Base-by-base conservation (phyloP, 192 early-diverging fungal species). In the Backusella psychrophila region DNA sequence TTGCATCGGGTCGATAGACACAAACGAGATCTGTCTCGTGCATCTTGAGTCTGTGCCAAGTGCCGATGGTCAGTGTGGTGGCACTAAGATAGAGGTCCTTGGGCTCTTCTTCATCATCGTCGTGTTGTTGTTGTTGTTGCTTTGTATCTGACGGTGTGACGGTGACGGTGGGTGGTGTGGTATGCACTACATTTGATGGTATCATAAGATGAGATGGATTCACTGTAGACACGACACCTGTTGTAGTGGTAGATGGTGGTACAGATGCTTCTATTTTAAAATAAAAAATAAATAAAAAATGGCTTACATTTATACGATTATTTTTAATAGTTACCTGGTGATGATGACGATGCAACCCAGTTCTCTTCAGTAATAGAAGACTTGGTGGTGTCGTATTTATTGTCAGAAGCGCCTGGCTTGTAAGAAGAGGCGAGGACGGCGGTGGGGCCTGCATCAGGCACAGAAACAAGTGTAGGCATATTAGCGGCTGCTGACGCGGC, bases 41-140 rank as follows among this genome's bases (percentile, higher is more conserved):
- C 42, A 83, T 33, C 41, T 82, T 88, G 66, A 91, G 86, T 38
- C 90, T 82, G 66, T 88, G 85, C 90, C 90, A 91, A 2, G 88
- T 87, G 56, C 90, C 90, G 52, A 91, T 90, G 6, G 87, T 84
- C 8, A 91, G 76, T 23, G 88, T 89, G 52, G 89, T 85, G 33
- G 80, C 84, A 76, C 84, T 80, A 17, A 91, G 78, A 38, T 77
- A 77, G 1, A 74, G 41, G 11, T 78, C 66, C n/a, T 68, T 56
- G 21, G 71, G 69, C 39, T 73, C 71, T 53, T 73, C 71, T 1
- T 33, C 33, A 0, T 53, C 52, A 5, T 66, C 65, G 0, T 36
- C 7, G 0, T 17, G 11, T 0, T 36, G 59, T 9, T 65, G 3
- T 23, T 21, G 33, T 31, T 69, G 6, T 7, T 14, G 42, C 0